A percentile compares a stretch with the other conserved stretches of the same genome.
Evolutionary conservation across 1,284 basidiomycete species (phyloP).

Genomic region (Melanopsichium pennsylvanicum): DNA sequence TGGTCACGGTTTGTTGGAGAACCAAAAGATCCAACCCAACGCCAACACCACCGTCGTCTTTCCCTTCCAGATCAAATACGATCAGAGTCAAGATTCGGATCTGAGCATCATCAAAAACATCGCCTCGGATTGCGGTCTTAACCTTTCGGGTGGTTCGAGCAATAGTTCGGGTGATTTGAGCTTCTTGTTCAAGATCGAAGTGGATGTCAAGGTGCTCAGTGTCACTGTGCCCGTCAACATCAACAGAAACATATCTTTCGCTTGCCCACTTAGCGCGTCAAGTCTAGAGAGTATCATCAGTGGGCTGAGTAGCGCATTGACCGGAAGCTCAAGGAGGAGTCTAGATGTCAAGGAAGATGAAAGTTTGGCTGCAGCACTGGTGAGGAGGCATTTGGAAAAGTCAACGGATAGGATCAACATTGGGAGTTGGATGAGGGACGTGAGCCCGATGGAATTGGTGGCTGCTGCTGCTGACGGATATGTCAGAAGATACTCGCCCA

Average conservation of each 20-base stretch:
- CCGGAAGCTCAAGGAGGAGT: constrained; percentile 1
- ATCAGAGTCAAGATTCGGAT: constrained; percentile 72
- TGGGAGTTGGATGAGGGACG: constrained; percentile 15
- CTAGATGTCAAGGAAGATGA: background rate
- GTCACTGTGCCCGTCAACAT: constrained; percentile 48
- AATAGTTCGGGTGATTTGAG: constrained; percentile 44
- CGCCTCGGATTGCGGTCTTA: constrained; percentile 74
- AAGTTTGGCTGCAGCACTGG: constrained; percentile 5
- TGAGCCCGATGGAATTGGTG: constrained; percentile 19
- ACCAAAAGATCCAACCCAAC: constrained; percentile 74
- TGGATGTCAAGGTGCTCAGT: constrained; percentile 46
- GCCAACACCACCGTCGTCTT: constrained; percentile 79
- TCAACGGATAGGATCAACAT: constrained; percentile 11
- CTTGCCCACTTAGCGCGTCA: constrained; percentile 33
- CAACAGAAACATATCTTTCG: constrained; percentile 40
- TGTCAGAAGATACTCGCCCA: constrained; percentile 16
- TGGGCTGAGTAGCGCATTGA: constrained; percentile 9
- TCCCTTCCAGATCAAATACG: constrained; percentile 80
- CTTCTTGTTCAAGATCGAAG: constrained; percentile 49
- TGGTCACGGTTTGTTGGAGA: constrained; percentile 64
- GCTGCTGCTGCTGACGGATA: constrained; percentile 27
- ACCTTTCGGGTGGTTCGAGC: constrained; percentile 48
- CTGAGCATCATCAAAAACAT: constrained; percentile 74
- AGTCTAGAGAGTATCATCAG: constrained; percentile 21
- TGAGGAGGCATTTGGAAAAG: constrained; percentile 16